phyloP scores from a whole-genome alignment of 192 early-diverging fungal genomes.

The Coemansia pectinata region DNA sequence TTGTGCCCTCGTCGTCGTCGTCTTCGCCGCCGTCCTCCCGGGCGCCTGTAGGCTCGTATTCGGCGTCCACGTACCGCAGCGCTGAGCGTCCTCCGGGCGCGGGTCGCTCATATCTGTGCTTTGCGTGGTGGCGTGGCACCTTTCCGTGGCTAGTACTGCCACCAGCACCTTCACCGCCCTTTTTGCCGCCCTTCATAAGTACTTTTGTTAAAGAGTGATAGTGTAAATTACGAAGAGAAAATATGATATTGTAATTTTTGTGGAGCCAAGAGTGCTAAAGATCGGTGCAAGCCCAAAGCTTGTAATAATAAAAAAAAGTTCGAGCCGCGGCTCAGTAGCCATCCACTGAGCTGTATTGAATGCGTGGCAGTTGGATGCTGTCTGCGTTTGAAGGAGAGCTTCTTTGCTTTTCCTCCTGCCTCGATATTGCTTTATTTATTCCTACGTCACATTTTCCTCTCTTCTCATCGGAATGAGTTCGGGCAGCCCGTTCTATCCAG shows the following conservation, averaged over 20 bases:
- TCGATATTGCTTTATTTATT: not conserved
- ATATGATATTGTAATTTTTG: not conserved
- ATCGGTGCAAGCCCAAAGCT: not conserved
- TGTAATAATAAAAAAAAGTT: not conserved
- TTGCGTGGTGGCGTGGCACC: constrained; percentile 29
- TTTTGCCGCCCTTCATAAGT: constrained; percentile 32
- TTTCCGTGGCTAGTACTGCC: constrained; percentile 14
- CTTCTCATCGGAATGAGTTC: constrained; percentile 31
- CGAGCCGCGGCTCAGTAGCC: not conserved
- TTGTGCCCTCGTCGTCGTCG: not conserved
- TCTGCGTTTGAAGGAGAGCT: not conserved
- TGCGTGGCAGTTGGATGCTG: not conserved
- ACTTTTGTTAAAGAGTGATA: not conserved
- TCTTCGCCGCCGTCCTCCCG: not conserved
- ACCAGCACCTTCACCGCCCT: constrained; percentile 10
- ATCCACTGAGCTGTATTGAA: not conserved
- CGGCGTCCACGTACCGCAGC: not conserved
- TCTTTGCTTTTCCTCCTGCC: not conserved
- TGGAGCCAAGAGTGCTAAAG: not conserved
- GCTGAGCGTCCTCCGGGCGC: constrained; percentile 17
- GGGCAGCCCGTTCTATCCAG: constrained; percentile 44
- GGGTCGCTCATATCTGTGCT: constrained; percentile 19
- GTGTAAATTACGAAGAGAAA: not conserved
- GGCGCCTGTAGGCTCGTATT: not conserved
- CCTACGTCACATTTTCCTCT: not conserved